Evolutionary conservation across 257 asterid genomes (phyloP), one percentile per base, ranked within the genome.

Genomic region (Solanum chiquidenum): DNA sequence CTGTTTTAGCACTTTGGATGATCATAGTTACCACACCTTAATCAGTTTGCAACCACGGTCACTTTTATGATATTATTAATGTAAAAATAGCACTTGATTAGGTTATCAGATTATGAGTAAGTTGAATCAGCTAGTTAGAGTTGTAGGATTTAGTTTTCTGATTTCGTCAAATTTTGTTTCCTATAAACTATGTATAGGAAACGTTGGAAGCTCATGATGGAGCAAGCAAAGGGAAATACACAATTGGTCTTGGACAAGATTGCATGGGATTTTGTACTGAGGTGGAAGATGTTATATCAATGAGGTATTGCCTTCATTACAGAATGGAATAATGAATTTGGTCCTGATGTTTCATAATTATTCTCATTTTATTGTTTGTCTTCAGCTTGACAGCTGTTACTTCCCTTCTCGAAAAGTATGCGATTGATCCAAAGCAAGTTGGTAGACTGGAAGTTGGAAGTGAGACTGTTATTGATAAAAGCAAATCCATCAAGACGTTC

Each of bases 211-310:
- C 98, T 88, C 94, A 94, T 90, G 99, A 97, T 91, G 99, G 99
- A 90, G 99, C 95, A 80, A 97, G 99, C 92, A 97, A 96, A 90
- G 99, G 99, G 88, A 97, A 97, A 90, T 97, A 97, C 95, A 97
- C 99, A 75, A 96, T 97, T 88, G 99, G 99, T 89, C 98, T 96
- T 85, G 99, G 99, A 83, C 99, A 97, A 91, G 99, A 97, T 93
- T 96, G 99, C 95, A 94, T 97, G 99, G 98, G 95, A 44, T 97
- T 95, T 87, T 97, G 99, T 87, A 89, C 95, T 20, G 99, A 97
- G 91, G 99, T 97, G 9, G 99, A 97, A 92, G 99, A 97, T 93
- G 99, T 97, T 38, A 95, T 97, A 88, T 97, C 99, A 66, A 97
- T 97, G 99, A 94, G 99, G 99, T 97, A 90, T 72, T 82, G 20